These are phyloP conservation scores for Hypoxylon fuscum DNA, from an alignment of 495 filamentous ascomycete genomes.

Conservation along the genomic window DNA sequence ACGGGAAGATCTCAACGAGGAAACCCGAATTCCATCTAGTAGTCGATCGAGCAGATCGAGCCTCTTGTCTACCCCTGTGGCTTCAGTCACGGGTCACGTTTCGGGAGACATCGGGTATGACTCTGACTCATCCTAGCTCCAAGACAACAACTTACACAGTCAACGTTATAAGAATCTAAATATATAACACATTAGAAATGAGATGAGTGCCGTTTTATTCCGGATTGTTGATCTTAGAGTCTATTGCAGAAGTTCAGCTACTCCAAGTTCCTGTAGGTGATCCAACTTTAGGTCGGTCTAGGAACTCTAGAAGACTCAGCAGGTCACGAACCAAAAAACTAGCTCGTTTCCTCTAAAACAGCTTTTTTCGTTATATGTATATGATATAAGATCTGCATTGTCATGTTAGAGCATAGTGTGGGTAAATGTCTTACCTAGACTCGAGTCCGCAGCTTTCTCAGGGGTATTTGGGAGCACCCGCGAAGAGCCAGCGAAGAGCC, in stretches of 20 bases:
- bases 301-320: too few species aligned
- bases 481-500: background rate
- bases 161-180: background rate
- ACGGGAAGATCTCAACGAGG: background rate
- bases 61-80: conserved; percentile 7
- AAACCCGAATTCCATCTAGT: background rate
- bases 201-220: conserved; percentile 1
- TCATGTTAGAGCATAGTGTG: too few species aligned
- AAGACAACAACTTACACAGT: background rate
- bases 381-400: too few species aligned
- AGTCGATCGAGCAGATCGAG: conserved; percentile 1
- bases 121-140: conserved; percentile 17
- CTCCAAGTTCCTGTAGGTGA: background rate
- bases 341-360: too few species aligned
- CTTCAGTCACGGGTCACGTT: conserved; percentile 21
- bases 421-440: background rate
- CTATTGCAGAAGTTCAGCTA: background rate
- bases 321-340: too few species aligned
- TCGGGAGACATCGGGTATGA: conserved; percentile 16
- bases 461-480: background rate
- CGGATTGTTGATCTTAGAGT: background rate
- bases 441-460: background rate
- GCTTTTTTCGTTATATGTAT: too few species aligned
- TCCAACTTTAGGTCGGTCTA: background rate
- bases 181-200: conserved; percentile 3